A percentile compares a stretch with the other conserved stretches of the same genome.
phyloP scores from a whole-genome alignment of 2,329 filamentous ascomycete species.

The Colletotrichum eremochloae region DNA sequence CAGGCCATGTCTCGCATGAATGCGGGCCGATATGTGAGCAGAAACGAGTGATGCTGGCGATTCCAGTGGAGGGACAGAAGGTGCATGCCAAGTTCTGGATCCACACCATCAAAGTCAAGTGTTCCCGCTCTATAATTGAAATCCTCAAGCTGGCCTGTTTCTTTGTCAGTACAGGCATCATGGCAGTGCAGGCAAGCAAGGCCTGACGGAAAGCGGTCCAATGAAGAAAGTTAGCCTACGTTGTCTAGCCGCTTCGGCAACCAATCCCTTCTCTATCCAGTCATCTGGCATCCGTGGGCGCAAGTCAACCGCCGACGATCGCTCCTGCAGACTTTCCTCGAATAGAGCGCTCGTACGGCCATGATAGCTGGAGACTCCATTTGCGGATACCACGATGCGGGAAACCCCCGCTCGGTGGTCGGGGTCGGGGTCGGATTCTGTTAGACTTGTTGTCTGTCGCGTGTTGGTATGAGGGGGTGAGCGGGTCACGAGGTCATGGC shows the following conservation, averaged over 20 bases:
- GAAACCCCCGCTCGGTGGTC: constrained; percentile 47
- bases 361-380: constrained; percentile 61
- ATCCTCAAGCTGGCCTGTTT: constrained; percentile 60
- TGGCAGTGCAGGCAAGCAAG: background rate
- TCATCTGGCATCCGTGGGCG: constrained; percentile 51
- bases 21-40: constrained; percentile 64
- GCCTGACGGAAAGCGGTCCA: background rate
- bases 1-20: constrained; percentile 68
- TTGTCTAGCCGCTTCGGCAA: constrained; percentile 62
- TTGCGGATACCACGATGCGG: constrained; percentile 55
- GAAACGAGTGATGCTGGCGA: constrained; percentile 62
- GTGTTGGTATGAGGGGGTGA: background rate
- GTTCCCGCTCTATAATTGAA: constrained; percentile 60
- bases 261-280: constrained; percentile 59
- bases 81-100: constrained; percentile 65
- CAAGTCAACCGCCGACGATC: constrained; percentile 36
- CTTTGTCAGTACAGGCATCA: background rate
- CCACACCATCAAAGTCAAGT: constrained; percentile 68
- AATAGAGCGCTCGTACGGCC: constrained; percentile 64
- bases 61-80: constrained; percentile 66
- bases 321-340: constrained; percentile 52
- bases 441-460: background rate
- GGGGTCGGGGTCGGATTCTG: background rate
- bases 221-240: constrained; percentile 45
- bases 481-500: background rate